A percentile compares a stretch with the other conserved stretches of the same genome.
Evolutionary conservation across 352 stramenopile genomes (phyloP).

Genomic region (Phytopythium cucurbitacearum): DNA sequence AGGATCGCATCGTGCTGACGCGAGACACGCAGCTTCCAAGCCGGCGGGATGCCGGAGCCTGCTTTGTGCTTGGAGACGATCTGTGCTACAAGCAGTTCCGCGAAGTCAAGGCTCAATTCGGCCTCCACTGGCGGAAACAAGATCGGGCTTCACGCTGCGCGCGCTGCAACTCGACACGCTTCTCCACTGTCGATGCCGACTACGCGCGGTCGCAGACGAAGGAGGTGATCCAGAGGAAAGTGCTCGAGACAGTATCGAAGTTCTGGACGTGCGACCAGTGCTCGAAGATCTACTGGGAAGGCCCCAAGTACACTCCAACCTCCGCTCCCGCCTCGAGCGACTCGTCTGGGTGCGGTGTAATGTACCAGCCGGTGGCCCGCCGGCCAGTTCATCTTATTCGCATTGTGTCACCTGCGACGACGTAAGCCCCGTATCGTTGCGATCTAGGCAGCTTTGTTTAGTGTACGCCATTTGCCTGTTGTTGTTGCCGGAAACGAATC

Average conservation of each 20-base stretch:
- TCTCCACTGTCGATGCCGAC: slow-evolving; percentile 21
- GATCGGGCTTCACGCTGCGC: slow-evolving; percentile 42
- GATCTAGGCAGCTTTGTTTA: not conserved
- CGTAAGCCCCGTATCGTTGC: not conserved
- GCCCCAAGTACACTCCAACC: slow-evolving; percentile 57
- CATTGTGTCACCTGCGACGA: not conserved
- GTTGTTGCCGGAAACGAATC: not conserved
- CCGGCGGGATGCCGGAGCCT: slow-evolving; percentile 41
- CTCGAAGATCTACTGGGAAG: slow-evolving; percentile 68
- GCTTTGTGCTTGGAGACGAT: slow-evolving; percentile 48
- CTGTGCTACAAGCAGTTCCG: slow-evolving; percentile 51
- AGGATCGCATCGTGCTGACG: slow-evolving; percentile 50
- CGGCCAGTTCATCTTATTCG: slow-evolving; percentile 5
- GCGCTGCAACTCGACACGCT: slow-evolving; percentile 40
- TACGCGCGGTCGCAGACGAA: slow-evolving; percentile 22
- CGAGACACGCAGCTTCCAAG: slow-evolving; percentile 35
- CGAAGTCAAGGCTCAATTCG: slow-evolving; percentile 55
- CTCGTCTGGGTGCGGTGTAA: slow-evolving; percentile 8
- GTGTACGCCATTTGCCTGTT: not conserved
- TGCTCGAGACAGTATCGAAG: slow-evolving; percentile 20
- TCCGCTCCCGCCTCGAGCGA: slow-evolving; percentile 1
- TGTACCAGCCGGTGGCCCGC: slow-evolving; percentile 16
- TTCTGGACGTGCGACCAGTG: slow-evolving; percentile 54
- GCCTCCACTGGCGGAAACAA: slow-evolving; percentile 24
- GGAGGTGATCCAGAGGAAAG: slow-evolving; percentile 21